phyloP scores from a whole-genome alignment of 2,329 filamentous ascomycete genomes.

The Lithohypha guttulata region DNA sequence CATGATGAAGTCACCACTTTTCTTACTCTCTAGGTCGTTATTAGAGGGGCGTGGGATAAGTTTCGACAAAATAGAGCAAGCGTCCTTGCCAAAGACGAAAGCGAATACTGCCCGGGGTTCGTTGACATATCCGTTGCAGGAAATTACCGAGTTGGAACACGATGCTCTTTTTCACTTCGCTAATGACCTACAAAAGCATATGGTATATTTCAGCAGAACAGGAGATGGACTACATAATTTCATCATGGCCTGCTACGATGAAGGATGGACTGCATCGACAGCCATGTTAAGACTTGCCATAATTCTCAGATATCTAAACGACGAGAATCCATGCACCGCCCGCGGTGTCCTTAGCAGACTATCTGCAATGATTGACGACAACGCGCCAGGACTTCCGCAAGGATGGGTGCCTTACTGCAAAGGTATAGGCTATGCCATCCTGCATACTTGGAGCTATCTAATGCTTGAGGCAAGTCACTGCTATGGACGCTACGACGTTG shows the following conservation, averaged over 20 bases:
- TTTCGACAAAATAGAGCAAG: no score
- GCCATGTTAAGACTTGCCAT: background rate
- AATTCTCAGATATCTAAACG: background rate
- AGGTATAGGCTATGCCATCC: background rate
- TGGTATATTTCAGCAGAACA: background rate
- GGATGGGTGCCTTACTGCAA: background rate
- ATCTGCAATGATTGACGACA: background rate
- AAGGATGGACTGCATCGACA: background rate
- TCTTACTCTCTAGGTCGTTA: no score
- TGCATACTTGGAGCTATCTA: conserved; percentile 3
- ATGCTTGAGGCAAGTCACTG: background rate
- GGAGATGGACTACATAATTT: background rate
- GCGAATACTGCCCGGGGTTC: no score
- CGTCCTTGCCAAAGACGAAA: no score
- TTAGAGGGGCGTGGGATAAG: no score
- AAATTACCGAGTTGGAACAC: no score
- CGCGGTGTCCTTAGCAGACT: background rate
- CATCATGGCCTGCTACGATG: background rate
- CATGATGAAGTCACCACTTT: no score
- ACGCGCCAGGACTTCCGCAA: background rate
- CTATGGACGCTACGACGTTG: conserved; percentile 5
- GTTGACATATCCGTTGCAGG: no score
- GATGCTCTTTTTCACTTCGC: no score
- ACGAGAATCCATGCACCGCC: background rate
- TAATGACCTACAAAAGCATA: no score